A percentile compares a stretch with the other conserved stretches of the same genome.
Conservation (phyloP, 2,329 filamentous ascomycete species). For the Calonectria hawksworthii region DNA sequence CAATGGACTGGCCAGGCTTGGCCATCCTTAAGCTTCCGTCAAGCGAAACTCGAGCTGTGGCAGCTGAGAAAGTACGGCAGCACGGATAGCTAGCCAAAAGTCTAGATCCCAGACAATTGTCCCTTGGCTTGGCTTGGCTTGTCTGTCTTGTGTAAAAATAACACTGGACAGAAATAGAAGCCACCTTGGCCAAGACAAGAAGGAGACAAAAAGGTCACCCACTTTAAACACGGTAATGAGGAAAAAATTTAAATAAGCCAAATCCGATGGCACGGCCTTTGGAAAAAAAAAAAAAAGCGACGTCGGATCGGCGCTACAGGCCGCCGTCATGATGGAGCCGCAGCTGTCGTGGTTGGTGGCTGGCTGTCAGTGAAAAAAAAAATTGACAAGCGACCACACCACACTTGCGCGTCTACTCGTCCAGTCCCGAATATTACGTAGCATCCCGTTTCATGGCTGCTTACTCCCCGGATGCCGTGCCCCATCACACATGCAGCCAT, state of each 20-base stretch:
- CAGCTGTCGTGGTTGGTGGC: background rate
- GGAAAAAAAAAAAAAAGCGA: background rate
- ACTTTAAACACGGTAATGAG: background rate
- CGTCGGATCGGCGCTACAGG: background rate
- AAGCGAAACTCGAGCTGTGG: background rate
- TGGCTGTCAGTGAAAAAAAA: background rate
- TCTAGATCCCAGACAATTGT: background rate
- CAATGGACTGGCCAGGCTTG: background rate
- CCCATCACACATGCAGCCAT: background rate
- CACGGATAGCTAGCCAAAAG: background rate
- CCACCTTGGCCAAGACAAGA: background rate
- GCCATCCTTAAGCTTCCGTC: background rate
- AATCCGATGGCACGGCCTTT: background rate
- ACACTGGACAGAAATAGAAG: background rate
- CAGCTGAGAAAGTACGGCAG: background rate
- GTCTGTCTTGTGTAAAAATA: conserved; percentile 1
- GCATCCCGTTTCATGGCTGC: conserved; percentile 4
- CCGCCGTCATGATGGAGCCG: background rate
- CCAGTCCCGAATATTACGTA: background rate
- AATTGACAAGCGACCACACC: background rate
- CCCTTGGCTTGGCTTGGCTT: background rate
- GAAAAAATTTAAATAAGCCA: conserved; percentile 1
- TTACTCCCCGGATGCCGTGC: background rate
- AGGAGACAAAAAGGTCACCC: background rate
- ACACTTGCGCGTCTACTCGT: background rate